These are phyloP conservation scores for Alternaria consortialis DNA, from an alignment of 2,329 filamentous ascomycete genomes.

Conservation along the genomic window DNA sequence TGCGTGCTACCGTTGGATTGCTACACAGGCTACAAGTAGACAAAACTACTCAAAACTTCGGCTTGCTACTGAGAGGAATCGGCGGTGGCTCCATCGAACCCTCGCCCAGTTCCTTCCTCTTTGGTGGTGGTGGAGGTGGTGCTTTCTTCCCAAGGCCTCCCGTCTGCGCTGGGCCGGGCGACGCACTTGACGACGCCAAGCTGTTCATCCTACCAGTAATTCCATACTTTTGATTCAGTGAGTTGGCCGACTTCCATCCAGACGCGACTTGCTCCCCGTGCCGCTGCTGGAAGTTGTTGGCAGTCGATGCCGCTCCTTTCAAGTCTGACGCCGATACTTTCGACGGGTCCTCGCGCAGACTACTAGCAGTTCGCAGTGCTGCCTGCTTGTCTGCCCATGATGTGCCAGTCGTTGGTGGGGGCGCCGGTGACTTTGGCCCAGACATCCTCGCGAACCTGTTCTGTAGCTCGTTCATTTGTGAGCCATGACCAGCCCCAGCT, in stretches of 20 bases:
- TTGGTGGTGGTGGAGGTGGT: conserved; percentile 67
- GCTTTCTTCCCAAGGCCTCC: conserved; percentile 59
- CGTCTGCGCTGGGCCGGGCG: conserved; percentile 37
- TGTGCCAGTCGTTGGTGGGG: conserved; percentile 60
- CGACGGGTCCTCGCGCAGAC: conserved; percentile 68
- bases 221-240: conserved; percentile 69
- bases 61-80: conserved; percentile 66
- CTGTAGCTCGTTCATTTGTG: conserved; percentile 72
- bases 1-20: not conserved
- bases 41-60: conserved; percentile 46
- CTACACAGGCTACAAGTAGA: not conserved
- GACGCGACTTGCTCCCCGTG: conserved; percentile 73
- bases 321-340: conserved; percentile 69
- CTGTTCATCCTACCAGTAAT: conserved; percentile 60
- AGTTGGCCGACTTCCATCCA: conserved; percentile 66
- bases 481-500: conserved; percentile 35
- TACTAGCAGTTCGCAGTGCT: conserved; percentile 68
- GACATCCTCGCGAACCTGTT: conserved; percentile 65
- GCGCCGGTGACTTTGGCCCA: conserved; percentile 42
- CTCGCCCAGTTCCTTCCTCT: conserved; percentile 61
- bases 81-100: conserved; percentile 60
- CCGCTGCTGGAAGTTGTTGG: conserved; percentile 74
- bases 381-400: conserved; percentile 70
- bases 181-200: conserved; percentile 38
- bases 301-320: conserved; percentile 66